These are phyloP conservation scores for Colletotrichum sp. DNA, from an alignment of 2,329 filamentous ascomycete species.

Conservation along the genomic window DNA sequence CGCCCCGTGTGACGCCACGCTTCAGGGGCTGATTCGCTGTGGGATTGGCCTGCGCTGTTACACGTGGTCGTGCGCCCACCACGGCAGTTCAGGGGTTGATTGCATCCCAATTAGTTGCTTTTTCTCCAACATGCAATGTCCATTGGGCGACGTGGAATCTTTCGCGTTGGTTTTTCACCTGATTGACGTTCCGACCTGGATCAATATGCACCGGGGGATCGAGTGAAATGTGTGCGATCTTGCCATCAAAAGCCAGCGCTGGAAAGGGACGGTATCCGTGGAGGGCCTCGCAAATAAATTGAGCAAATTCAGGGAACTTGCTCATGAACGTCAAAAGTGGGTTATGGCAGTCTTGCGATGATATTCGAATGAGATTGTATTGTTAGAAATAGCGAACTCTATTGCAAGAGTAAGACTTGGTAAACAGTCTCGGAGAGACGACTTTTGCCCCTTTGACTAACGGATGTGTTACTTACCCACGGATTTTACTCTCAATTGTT, in stretches of 20 bases:
- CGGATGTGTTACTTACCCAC: too few relatives aligned
- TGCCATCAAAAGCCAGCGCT: accelerated
- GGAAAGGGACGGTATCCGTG: too few relatives aligned
- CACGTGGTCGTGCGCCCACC: not conserved
- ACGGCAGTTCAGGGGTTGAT: not conserved
- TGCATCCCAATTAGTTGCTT: not conserved
- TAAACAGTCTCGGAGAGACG: too few relatives aligned
- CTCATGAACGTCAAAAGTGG: too few relatives aligned
- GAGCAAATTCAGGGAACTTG: too few relatives aligned
- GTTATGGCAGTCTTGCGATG: too few relatives aligned
- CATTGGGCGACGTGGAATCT: not conserved
- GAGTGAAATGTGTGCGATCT: not conserved
- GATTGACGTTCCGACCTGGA: not conserved
- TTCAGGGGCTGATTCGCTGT: not conserved
- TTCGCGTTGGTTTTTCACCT: not conserved
- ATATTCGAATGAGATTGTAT: too few relatives aligned
- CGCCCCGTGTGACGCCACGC: not conserved
- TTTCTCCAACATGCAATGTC: not conserved
- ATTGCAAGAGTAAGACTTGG: too few relatives aligned
- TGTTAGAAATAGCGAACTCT: too few relatives aligned
- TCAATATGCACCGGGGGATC: not conserved
- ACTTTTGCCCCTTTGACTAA: too few relatives aligned
- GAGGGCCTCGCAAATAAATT: too few relatives aligned
- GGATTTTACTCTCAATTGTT: too few relatives aligned
- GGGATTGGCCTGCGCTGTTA: not conserved